phyloP scores from a whole-genome alignment of 306 rosid species.

The Crataegus laevigata region DNA sequence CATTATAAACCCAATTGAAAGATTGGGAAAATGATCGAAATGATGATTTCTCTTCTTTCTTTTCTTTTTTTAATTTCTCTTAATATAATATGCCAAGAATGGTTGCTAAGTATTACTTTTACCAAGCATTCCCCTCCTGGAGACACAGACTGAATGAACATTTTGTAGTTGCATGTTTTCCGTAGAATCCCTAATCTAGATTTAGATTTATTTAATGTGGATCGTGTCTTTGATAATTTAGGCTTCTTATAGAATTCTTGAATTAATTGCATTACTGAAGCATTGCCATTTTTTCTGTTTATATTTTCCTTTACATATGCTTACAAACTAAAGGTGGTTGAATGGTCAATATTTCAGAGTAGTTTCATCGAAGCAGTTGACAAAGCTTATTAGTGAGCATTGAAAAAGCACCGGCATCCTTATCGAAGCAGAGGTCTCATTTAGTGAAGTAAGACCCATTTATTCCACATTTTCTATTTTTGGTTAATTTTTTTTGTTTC shows the following conservation, averaged over 20 bases:
- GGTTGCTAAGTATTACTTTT: background rate
- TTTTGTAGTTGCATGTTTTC: conserved; percentile 1
- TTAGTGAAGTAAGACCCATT: conserved; percentile 53
- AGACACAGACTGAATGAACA: background rate
- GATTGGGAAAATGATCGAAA: too few relatives aligned
- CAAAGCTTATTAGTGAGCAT: conserved; percentile 58
- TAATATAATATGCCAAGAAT: background rate
- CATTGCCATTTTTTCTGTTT: conserved; percentile 1
- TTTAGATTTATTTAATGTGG: background rate
- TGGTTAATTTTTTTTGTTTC: too few relatives aligned
- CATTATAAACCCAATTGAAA: too few relatives aligned
- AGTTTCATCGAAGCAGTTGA: conserved; percentile 56
- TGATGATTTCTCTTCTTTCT: too few relatives aligned
- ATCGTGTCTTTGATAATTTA: background rate
- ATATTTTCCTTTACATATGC: background rate
- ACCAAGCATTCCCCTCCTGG: background rate
- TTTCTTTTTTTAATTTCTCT: too few relatives aligned
- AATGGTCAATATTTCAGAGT: conserved; percentile 88
- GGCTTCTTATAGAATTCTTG: conserved; percentile 11
- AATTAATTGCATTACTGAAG: background rate
- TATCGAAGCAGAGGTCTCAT: conserved; percentile 48
- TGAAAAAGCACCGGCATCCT: conserved; percentile 72
- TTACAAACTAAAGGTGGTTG: conserved; percentile 69
- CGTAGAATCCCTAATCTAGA: background rate
- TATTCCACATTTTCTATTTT: background rate